These are phyloP conservation scores for Kalanchoe fedtschenkoi DNA, from an alignment of 164 flowering plant genomes.

Conservation along the genomic window DNA sequence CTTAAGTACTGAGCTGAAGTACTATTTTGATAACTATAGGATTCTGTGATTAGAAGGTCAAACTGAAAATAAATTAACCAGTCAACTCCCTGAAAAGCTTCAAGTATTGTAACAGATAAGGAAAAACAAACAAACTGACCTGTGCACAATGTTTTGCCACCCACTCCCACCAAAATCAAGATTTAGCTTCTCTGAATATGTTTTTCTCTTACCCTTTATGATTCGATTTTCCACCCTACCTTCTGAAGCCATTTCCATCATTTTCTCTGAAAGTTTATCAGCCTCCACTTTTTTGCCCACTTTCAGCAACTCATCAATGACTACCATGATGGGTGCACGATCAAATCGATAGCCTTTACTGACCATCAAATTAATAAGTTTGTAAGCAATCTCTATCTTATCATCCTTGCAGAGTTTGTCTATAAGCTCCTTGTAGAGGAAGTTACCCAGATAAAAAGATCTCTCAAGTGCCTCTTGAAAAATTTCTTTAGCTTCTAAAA, in stretches of 20 bases:
- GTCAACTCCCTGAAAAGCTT: background rate
- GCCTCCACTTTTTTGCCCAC: constrained; percentile 66
- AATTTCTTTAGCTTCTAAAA: constrained; percentile 46
- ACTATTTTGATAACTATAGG: background rate
- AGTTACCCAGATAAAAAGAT: constrained; percentile 41
- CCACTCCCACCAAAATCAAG: constrained; percentile 24
- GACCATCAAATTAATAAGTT: constrained; percentile 46
- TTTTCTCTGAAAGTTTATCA: constrained; percentile 59
- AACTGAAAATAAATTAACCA: background rate
- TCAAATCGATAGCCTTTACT: constrained; percentile 50
- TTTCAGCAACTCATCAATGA: constrained; percentile 62
- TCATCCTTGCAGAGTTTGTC: constrained; percentile 51
- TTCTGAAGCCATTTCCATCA: constrained; percentile 69
- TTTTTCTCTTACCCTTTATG: constrained; percentile 13
- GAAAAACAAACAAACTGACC: constrained; percentile 29
- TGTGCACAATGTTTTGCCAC: constrained; percentile 60
- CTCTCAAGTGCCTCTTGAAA: constrained; percentile 50
- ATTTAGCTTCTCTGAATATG: constrained; percentile 13
- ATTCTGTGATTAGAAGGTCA: background rate
- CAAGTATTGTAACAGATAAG: background rate
- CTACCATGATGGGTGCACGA: constrained; percentile 82
- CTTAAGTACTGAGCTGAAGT: background rate
- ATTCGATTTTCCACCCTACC: constrained; percentile 23
- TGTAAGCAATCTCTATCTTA: constrained; percentile 41
- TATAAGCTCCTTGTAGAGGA: constrained; percentile 55